Conservation (phyloP, 129 eudicot species). For the Arctium lappa region DNA sequence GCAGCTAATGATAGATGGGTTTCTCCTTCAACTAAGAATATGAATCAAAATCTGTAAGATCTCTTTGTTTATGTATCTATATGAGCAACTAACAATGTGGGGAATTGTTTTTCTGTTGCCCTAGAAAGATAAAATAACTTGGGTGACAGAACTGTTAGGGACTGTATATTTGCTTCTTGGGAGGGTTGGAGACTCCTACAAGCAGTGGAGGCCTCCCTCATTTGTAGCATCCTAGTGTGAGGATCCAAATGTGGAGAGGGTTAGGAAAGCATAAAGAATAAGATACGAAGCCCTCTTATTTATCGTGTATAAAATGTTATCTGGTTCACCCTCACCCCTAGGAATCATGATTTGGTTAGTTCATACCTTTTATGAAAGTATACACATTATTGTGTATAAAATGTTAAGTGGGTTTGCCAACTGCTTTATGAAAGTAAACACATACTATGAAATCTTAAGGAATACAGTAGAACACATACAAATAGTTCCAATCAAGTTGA, state of each 20-base stretch:
- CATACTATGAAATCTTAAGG: neutral
- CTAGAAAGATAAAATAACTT: neutral
- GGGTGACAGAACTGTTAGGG: neutral
- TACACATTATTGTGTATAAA: no score
- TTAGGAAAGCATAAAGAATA: neutral
- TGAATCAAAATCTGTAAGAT: conserved; percentile 47
- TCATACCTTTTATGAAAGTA: neutral
- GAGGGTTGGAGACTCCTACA: neutral
- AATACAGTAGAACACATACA: neutral
- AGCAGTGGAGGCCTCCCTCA: neutral
- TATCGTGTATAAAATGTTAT: no score
- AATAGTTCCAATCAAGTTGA: neutral
- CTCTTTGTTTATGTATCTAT: conserved; percentile 20
- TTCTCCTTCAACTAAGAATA: conserved; percentile 29
- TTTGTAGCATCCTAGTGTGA: neutral
- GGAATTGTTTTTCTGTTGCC: neutral
- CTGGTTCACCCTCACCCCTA: no score
- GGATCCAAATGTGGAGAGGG: neutral
- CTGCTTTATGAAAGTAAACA: no score
- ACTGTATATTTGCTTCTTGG: neutral
- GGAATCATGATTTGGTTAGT: neutral
- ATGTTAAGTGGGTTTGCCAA: neutral
- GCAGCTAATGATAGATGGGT: conserved; percentile 28
- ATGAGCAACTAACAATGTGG: neutral
- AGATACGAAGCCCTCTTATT: no score